Evolutionary conservation across 2,329 filamentous ascomycete species (phyloP), one percentile per base, ranked within the genome.

Genomic region (Pezizomycotina sp.): DNA sequence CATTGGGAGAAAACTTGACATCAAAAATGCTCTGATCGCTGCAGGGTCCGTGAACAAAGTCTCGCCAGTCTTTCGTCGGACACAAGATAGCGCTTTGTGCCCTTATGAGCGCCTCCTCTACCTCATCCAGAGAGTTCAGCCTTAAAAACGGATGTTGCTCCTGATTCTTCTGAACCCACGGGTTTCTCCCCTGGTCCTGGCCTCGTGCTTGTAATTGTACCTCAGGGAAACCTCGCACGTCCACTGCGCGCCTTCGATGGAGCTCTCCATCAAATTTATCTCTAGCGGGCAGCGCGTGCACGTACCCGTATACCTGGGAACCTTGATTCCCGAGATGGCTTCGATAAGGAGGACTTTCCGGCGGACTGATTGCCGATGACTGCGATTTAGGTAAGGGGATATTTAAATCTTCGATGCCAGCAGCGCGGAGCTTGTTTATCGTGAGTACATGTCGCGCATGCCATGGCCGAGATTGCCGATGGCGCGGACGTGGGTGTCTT

Each of bases 271-370:
- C 14, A 51, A 46, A 22, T 44, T 50, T 15, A 51, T 51, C 34
- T 51, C 49, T 20, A 51, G 47, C 2, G 49, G 49, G 23, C 49
- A 51, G 27, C 49, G 27, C 4, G 49, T 51, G 24, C 49, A 51
- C 3, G 49, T 51, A 14, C 49, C 49, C 4, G 48, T 48, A 13
- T 49, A 51, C 21, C 49, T 38, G 8, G 49, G 49, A 1, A 51
- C 49, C 30, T 49, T 48, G n/a, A 51, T 51, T 9, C 49, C 49
- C 20, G 45, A 48, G 24, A 51, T 51, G n/a, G 49, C 49, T 27
- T 51, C 49, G 21, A 51, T 51, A 51, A 34, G 12, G 48, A 50
- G 9, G 45, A 48, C 31, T 51, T 51, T 5, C 49, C 49, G 2
- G 49, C 49, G 26, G 47, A 49, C 33, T 51, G 49, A 24, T 51